Percentiles rank a stretch among this genome's conserved stretches.
These are phyloP conservation scores for Pseudogymnoascus sp. DNA, from an alignment of 2,329 filamentous ascomycete species.

Conservation along the genomic window DNA sequence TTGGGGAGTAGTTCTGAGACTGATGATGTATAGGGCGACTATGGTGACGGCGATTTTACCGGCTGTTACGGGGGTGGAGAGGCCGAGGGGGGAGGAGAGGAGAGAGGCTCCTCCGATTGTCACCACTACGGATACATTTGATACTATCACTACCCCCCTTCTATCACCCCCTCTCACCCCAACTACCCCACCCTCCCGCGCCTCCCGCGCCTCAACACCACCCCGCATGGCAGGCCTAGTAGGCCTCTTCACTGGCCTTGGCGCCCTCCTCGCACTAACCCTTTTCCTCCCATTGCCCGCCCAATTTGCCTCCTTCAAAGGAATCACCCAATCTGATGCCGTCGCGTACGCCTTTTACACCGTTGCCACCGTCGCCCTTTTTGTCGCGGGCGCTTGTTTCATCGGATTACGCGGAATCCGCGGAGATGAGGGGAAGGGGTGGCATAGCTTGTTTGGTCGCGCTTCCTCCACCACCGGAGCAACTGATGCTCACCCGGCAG, in stretches of 20 bases:
- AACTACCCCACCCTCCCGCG: conserved; percentile 10
- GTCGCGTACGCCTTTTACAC: conserved; percentile 83
- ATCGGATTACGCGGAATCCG: conserved; percentile 61
- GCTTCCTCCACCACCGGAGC: conserved; percentile 13
- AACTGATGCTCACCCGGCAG: conserved; percentile 1
- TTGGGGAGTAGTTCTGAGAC: neutral
- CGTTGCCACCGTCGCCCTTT: conserved; percentile 63
- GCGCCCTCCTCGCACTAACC: conserved; percentile 73
- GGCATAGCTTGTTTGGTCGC: conserved; percentile 46
- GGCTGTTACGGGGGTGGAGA: conserved; percentile 45
- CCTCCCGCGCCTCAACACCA: conserved; percentile 35
- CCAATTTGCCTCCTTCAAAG: conserved; percentile 60
- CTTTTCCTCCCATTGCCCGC: conserved; percentile 84
- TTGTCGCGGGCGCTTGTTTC: conserved; percentile 67
- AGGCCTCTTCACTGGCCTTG: conserved; percentile 84
- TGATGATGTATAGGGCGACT: conserved; percentile 48
- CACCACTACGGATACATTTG: conserved; percentile 26
- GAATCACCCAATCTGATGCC: conserved; percentile 64
- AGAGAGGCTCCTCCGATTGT: neutral
- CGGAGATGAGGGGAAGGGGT: conserved; percentile 73
- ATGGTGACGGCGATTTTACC: conserved; percentile 97
- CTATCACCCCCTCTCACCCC: conserved; percentile 5
- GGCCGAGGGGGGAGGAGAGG: neutral
- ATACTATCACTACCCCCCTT: neutral
- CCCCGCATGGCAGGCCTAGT: conserved; percentile 75